Conservation (phyloP, 805 yeast genomes). For the Nematodospora valgi region DNA sequence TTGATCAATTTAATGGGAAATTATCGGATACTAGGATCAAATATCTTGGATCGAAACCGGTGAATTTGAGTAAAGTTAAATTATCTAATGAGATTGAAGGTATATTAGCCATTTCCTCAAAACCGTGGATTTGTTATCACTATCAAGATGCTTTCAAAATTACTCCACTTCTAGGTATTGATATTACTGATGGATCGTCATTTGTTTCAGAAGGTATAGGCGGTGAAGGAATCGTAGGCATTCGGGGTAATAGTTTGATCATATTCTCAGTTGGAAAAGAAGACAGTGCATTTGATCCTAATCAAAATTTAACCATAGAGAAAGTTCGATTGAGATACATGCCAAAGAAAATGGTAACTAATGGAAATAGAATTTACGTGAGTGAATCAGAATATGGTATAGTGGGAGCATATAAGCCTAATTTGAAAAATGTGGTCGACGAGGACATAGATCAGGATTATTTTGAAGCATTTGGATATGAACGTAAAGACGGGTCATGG, state of each 20-base stretch:
- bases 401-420: slow-evolving; percentile 24
- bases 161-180: slow-evolving; percentile 45
- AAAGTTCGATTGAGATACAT: slow-evolving; percentile 46
- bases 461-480: slow-evolving; percentile 46
- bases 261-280: slow-evolving; percentile 54
- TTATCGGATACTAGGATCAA: slow-evolving; percentile 61
- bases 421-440: slow-evolving; percentile 4
- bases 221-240: slow-evolving; percentile 62
- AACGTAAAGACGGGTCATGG: slow-evolving; percentile 29
- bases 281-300: slow-evolving; percentile 21
- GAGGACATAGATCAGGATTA: slow-evolving; percentile 26
- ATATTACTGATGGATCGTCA: slow-evolving; percentile 44
- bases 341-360: slow-evolving; percentile 42
- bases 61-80: slow-evolving; percentile 42
- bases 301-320: slow-evolving; percentile 22
- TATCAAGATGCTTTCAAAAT: slow-evolving; percentile 34
- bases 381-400: slow-evolving; percentile 45
- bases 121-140: slow-evolving; percentile 54
- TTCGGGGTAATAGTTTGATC: slow-evolving; percentile 47
- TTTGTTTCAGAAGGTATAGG: slow-evolving; percentile 62
- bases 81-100: slow-evolving; percentile 19
- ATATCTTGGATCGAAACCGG: slow-evolving; percentile 70
- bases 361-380: slow-evolving; percentile 31
- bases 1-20: slow-evolving; percentile 58
- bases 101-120: slow-evolving; percentile 49